A percentile compares a stretch with the other conserved stretches of the same genome.
These are phyloP conservation scores for Anthracocystis panici-leucophaei DNA, from an alignment of 1,284 basidiomycete genomes.

Conservation along the genomic window DNA sequence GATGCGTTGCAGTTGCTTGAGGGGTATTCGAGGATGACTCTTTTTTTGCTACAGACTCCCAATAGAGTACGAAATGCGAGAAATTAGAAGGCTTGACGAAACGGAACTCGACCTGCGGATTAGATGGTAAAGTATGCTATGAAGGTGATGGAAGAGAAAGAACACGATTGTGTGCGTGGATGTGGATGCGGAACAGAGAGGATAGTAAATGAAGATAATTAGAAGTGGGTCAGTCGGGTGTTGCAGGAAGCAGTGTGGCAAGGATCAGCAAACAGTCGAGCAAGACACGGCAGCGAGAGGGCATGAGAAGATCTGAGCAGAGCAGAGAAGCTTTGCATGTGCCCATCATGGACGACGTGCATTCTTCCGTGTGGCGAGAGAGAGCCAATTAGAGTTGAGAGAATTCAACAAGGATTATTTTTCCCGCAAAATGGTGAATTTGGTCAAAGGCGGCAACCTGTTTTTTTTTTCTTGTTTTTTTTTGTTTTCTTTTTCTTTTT, in stretches of 20 bases:
- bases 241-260: slow-evolving; percentile 5
- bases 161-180: not conserved
- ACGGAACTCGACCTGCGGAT: slow-evolving; percentile 41
- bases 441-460: not conserved
- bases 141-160: slow-evolving; percentile 5
- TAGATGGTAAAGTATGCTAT: slow-evolving; percentile 5
- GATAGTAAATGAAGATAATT: not conserved
- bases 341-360: not conserved
- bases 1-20: slow-evolving; percentile 8
- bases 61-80: slow-evolving; percentile 25
- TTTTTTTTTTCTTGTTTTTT: not conserved
- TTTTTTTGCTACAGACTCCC: slow-evolving; percentile 36
- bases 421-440: too few species aligned
- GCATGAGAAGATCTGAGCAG: slow-evolving; percentile 1
- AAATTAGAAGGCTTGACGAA: slow-evolving; percentile 31
- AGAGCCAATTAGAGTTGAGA: slow-evolving; percentile 22
- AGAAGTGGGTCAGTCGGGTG: slow-evolving; percentile 24
- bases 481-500: too few species aligned
- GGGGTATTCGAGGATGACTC: slow-evolving; percentile 43
- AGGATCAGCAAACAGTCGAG: not conserved
- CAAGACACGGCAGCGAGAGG: not conserved
- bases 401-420: slow-evolving; percentile 1
- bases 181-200: slow-evolving; percentile 2
- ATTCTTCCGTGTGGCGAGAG: not conserved
- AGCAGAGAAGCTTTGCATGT: not conserved